Evolutionary conservation across 2,329 filamentous ascomycete species (phyloP).

Genomic region (Periconia sp.): DNA sequence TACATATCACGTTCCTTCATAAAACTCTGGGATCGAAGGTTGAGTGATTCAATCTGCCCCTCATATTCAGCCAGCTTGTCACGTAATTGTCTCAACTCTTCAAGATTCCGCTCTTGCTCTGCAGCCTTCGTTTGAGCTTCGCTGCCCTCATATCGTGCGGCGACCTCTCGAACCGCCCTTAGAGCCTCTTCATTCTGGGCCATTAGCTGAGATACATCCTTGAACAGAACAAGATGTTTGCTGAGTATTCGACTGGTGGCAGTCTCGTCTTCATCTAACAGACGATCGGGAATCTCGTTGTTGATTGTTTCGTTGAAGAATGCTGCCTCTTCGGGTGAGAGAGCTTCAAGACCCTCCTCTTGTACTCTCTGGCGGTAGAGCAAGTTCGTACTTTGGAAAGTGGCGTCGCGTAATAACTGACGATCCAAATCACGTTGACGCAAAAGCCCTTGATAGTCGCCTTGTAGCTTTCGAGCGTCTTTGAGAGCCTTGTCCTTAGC

Average conservation of each 20-base stretch:
- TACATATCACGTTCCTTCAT: constrained; percentile 97
- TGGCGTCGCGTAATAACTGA: constrained; percentile 85
- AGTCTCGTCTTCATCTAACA: constrained; percentile 65
- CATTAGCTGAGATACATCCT: constrained; percentile 80
- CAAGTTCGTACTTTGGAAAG: constrained; percentile 86
- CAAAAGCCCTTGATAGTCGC: constrained; percentile 63
- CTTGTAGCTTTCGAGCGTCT: constrained; percentile 75
- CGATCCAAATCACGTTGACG: constrained; percentile 77
- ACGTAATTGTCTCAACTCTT: constrained; percentile 73
- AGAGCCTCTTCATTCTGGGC: constrained; percentile 85
- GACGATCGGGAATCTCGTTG: constrained; percentile 71
- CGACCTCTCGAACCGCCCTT: constrained; percentile 79
- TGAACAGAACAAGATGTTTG: constrained; percentile 86
- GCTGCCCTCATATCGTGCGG: constrained; percentile 86
- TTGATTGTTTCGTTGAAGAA: constrained; percentile 77
- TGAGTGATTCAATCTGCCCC: constrained; percentile 81
- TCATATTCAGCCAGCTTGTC: constrained; percentile 75
- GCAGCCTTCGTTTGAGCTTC: constrained; percentile 68
- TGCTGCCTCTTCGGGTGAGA: constrained; percentile 70
- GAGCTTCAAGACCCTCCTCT: constrained; percentile 74
- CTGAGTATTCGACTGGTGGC: constrained; percentile 89
- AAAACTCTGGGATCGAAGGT: constrained; percentile 85
- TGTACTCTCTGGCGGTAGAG: constrained; percentile 82
- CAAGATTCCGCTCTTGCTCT: constrained; percentile 58
- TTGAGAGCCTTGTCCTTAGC: constrained; percentile 79